Evolutionary conservation across 164 flowering plant species (phyloP).

Genomic region (Stephania cephalantha): DNA sequence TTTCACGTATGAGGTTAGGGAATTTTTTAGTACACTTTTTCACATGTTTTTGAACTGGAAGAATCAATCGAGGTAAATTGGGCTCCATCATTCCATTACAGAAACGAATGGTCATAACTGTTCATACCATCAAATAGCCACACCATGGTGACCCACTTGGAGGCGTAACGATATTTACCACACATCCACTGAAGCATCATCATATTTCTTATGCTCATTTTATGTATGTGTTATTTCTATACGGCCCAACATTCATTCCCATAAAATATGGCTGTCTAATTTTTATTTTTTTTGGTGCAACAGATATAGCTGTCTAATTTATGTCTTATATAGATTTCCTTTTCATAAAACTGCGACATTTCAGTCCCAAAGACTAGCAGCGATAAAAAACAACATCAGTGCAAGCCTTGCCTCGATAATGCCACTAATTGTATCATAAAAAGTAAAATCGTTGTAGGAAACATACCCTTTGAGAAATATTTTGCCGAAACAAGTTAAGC

Average conservation of each 20-base stretch:
- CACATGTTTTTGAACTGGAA: not conserved
- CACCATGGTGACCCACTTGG: not conserved
- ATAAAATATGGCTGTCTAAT: too few relatives aligned
- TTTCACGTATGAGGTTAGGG: not conserved
- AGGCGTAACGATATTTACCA: not conserved
- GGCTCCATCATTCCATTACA: not conserved
- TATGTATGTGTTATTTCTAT: too few relatives aligned
- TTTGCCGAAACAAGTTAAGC: constrained; percentile 67
- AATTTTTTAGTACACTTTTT: not conserved
- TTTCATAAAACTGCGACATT: too few relatives aligned
- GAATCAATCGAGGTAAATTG: not conserved
- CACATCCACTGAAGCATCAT: too few relatives aligned
- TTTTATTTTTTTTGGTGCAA: too few relatives aligned
- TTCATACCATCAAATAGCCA: not conserved
- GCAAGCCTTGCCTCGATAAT: too few relatives aligned
- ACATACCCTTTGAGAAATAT: constrained; percentile 55
- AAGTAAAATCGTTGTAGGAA: not conserved
- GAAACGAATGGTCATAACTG: not conserved
- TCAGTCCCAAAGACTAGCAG: too few relatives aligned
- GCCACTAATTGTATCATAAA: not conserved
- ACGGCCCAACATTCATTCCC: too few relatives aligned
- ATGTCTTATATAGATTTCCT: too few relatives aligned
- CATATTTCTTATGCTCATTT: too few relatives aligned
- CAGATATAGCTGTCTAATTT: too few relatives aligned
- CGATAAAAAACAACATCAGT: too few relatives aligned